Conservation (phyloP, 495 filamentous ascomycete species). For the Penicillium pulvis region DNA sequence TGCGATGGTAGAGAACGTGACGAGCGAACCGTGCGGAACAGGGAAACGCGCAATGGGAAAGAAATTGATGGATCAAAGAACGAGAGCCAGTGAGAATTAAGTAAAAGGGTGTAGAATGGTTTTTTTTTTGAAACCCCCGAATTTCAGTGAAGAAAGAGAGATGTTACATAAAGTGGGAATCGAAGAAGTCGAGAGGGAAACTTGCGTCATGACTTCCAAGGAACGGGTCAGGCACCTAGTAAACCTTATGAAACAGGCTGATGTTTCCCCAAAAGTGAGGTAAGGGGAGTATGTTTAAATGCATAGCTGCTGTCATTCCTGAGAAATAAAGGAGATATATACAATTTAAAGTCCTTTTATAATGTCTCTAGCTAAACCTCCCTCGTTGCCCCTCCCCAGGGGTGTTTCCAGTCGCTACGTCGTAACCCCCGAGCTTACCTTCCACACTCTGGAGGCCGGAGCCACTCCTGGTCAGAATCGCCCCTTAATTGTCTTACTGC, state of each 20-base stretch:
- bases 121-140: background rate
- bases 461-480: slow-evolving; percentile 33
- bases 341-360: background rate
- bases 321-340: background rate
- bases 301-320: background rate
- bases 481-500: slow-evolving; percentile 63
- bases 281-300: background rate
- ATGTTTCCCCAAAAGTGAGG: slow-evolving; percentile 16
- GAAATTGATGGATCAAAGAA: slow-evolving; percentile 6
- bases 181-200: slow-evolving; percentile 13
- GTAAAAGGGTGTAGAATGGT: background rate
- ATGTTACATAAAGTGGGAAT: background rate
- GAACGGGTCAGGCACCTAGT: slow-evolving; percentile 18
- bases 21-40: background rate
- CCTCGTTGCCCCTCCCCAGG: slow-evolving; percentile 54
- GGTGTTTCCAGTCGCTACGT: slow-evolving; percentile 54
- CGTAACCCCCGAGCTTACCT: slow-evolving; percentile 52
- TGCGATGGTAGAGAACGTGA: slow-evolving; percentile 5
- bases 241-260: slow-evolving; percentile 20
- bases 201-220: slow-evolving; percentile 39
- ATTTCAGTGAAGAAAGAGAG: background rate
- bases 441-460: slow-evolving; percentile 63
- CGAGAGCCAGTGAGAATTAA: slow-evolving; percentile 9
- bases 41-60: background rate
- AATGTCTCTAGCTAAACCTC: slow-evolving; percentile 17